A percentile compares a stretch with the other conserved stretches of the same genome.
phyloP scores from a whole-genome alignment of 176 grass and related monocot genomes.

The Stipa capillata region DNA sequence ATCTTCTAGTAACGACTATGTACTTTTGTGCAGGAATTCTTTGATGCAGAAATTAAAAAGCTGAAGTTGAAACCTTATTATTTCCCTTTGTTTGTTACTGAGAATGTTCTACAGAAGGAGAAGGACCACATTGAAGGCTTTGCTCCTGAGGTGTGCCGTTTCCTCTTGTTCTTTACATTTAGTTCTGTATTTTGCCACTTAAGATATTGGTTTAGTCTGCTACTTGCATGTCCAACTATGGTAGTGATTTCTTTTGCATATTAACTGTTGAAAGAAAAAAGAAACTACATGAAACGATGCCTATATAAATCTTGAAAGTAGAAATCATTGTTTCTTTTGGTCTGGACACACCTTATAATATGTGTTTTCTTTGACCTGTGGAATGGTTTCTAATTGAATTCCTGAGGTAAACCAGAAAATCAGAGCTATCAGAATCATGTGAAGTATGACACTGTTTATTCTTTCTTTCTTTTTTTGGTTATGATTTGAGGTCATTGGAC shows the following conservation, averaged over 20 bases:
- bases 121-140: slow-evolving; percentile 96
- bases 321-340: neutral
- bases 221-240: neutral
- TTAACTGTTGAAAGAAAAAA: neutral
- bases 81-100: slow-evolving; percentile 89
- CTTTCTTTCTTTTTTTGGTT: neutral
- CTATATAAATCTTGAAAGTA: neutral
- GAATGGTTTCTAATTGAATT: neutral
- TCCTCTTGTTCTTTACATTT: neutral
- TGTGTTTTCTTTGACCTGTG: neutral
- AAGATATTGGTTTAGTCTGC: neutral
- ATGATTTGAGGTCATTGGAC: neutral
- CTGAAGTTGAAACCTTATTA: slow-evolving; percentile 72
- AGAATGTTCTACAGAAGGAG: slow-evolving; percentile 81
- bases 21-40: slow-evolving; percentile 64
- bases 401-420: neutral
- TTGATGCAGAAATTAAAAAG: slow-evolving; percentile 92
- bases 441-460: neutral
- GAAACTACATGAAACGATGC: neutral
- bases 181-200: neutral
- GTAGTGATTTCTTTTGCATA: neutral
- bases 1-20: neutral
- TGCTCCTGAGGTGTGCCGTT: slow-evolving; percentile 67
- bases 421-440: neutral
- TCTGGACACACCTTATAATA: neutral